Evolutionary conservation across 2,329 filamentous ascomycete genomes (phyloP).

Genomic region (Penicillium frequentans): DNA sequence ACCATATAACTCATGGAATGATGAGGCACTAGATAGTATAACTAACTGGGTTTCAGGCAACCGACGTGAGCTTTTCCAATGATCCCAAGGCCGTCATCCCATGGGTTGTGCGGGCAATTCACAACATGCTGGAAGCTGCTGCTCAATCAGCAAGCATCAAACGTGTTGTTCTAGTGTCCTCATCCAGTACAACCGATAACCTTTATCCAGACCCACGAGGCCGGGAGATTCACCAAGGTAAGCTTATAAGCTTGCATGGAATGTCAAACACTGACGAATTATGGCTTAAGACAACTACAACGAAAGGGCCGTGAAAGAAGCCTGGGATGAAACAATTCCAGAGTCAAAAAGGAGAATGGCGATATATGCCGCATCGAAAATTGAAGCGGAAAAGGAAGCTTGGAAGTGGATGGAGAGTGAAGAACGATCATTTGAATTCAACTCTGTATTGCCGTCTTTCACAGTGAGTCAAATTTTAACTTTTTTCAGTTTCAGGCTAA

Average conservation of each 20-base stretch:
- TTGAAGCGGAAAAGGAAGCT: slow-evolving; percentile 46
- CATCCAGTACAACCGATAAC: neutral
- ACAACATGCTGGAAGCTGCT: slow-evolving; percentile 34
- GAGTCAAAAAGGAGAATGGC: slow-evolving; percentile 17
- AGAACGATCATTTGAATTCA: slow-evolving; percentile 47
- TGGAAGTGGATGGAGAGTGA: slow-evolving; percentile 50
- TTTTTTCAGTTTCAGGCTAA: neutral
- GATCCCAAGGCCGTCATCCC: slow-evolving; percentile 48
- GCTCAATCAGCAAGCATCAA: slow-evolving; percentile 9
- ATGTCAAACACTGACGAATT: too few species aligned
- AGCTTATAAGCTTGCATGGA: neutral
- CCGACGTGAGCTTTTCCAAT: slow-evolving; percentile 30
- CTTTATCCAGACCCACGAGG: slow-evolving; percentile 6
- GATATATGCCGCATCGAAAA: slow-evolving; percentile 45
- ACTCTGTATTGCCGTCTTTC: slow-evolving; percentile 37
- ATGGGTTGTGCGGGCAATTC: slow-evolving; percentile 39
- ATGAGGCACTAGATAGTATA: neutral
- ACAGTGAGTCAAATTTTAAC: slow-evolving; percentile 20
- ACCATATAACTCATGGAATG: neutral
- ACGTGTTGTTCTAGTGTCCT: slow-evolving; percentile 12
- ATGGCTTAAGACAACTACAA: slow-evolving; percentile 16
- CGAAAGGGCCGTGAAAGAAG: slow-evolving; percentile 28
- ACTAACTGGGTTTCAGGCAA: slow-evolving; percentile 6
- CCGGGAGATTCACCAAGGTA: slow-evolving; percentile 7
- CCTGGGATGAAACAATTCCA: slow-evolving; percentile 31